These are phyloP conservation scores for Aspergillus intermedius DNA, from an alignment of 2,329 filamentous ascomycete species.

Conservation along the genomic window DNA sequence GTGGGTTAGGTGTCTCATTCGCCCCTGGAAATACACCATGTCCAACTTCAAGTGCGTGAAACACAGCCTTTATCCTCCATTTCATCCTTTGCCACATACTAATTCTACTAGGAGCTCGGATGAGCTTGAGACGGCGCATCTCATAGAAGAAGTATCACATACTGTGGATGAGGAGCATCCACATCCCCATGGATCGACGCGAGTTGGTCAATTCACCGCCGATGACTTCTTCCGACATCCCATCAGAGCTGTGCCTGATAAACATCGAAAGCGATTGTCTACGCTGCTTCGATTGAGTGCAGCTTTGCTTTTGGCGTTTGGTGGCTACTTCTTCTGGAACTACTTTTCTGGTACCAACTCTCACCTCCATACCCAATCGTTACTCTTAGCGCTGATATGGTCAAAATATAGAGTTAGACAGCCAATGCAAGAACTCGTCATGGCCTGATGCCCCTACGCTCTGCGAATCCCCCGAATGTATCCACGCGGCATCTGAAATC, in stretches of 20 bases:
- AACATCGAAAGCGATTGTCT: constrained; percentile 1
- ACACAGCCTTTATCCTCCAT: neutral
- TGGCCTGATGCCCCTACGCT: constrained; percentile 20
- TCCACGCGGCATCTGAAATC: constrained; percentile 58
- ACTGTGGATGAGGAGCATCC: constrained; percentile 6
- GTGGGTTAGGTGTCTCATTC: too few species aligned
- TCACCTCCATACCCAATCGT: neutral
- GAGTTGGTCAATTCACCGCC: constrained; percentile 2
- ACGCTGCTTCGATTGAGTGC: constrained; percentile 4
- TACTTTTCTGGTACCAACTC: constrained; percentile 3
- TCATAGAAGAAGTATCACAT: constrained; percentile 3
- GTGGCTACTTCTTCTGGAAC: constrained; percentile 7
- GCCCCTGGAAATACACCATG: too few species aligned
- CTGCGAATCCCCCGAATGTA: constrained; percentile 55
- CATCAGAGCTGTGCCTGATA: neutral
- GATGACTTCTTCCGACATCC: neutral
- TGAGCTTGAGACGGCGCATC: constrained; percentile 3
- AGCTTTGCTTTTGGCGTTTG: constrained; percentile 4
- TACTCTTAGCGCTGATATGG: neutral
- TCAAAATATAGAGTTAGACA: constrained; percentile 1
- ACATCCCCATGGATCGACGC: neutral
- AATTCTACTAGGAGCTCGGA: neutral
- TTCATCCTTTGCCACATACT: neutral
- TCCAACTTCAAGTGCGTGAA: too few species aligned
- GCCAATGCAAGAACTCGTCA: constrained; percentile 6